Percentiles rank a stretch among this genome's conserved stretches.
Conservation (phyloP, 2,329 filamentous ascomycete genomes). For the Alternaria ventricosa region DNA sequence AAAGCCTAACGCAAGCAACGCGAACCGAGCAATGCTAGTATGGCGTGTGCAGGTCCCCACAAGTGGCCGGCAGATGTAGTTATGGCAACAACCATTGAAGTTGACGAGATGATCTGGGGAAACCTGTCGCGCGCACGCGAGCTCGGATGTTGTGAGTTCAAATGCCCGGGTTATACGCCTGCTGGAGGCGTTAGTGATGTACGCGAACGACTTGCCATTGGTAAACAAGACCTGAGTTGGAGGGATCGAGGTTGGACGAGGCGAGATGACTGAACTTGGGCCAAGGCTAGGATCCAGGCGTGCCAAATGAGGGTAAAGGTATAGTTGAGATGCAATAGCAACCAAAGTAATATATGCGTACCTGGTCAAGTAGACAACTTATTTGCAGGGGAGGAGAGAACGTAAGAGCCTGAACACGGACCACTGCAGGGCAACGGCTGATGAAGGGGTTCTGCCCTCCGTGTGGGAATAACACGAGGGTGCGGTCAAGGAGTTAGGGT, state of each 20-base stretch:
- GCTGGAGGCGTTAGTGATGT: slow-evolving; percentile 3
- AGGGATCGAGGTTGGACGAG: slow-evolving; percentile 12
- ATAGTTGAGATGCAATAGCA: slow-evolving; percentile 32
- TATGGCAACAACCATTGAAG: slow-evolving; percentile 36
- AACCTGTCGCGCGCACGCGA: slow-evolving; percentile 34
- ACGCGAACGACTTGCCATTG: slow-evolving; percentile 24
- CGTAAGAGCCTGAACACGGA: slow-evolving; percentile 32
- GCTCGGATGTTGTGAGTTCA: slow-evolving; percentile 24
- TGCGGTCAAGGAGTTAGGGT: slow-evolving; percentile 22
- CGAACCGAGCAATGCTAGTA: slow-evolving; percentile 28
- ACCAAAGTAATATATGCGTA: slow-evolving; percentile 41
- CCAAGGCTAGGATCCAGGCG: slow-evolving; percentile 3
- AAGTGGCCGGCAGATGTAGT: slow-evolving; percentile 30
- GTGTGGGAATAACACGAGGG: slow-evolving; percentile 36
- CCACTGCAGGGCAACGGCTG: slow-evolving; percentile 31
- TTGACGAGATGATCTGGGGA: slow-evolving; percentile 27
- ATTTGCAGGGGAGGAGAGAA: slow-evolving; percentile 32
- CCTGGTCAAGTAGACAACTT: slow-evolving; percentile 36
- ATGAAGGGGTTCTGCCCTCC: slow-evolving; percentile 29
- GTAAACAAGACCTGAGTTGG: slow-evolving; percentile 16
- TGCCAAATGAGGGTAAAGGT: slow-evolving; percentile 16
- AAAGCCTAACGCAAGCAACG: slow-evolving; percentile 25
- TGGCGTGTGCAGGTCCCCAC: slow-evolving; percentile 33
- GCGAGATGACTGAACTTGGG: slow-evolving; percentile 13
- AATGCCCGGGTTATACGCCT: slow-evolving; percentile 6